Evolutionary conservation across 2,329 filamentous ascomycete species (phyloP).

Genomic region (Pseudohalonectria lignicola): DNA sequence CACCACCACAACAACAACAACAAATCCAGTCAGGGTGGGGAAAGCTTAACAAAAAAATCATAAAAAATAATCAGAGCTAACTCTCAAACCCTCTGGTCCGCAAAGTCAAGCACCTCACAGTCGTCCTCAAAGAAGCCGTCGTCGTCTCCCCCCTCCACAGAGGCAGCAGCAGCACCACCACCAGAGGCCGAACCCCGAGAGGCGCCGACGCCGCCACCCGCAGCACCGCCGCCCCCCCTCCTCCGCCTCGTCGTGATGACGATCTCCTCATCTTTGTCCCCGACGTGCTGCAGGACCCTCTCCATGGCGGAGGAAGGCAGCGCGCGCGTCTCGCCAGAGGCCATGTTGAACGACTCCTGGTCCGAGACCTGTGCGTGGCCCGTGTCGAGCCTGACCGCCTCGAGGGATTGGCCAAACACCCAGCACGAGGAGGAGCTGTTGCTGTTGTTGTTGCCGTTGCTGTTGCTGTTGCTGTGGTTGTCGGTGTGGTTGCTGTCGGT

Average conservation of each 20-base stretch:
- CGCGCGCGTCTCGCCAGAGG: slow-evolving; percentile 44
- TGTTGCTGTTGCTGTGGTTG: slow-evolving; percentile 4
- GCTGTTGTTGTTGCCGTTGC: slow-evolving; percentile 7
- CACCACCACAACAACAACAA: no score
- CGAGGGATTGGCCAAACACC: slow-evolving; percentile 50
- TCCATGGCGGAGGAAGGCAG: slow-evolving; percentile 55
- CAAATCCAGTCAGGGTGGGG: no score
- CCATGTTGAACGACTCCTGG: slow-evolving; percentile 36
- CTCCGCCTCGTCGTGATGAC: slow-evolving; percentile 72
- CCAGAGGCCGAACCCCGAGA: no score
- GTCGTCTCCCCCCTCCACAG: slow-evolving; percentile 38
- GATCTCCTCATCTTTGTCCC: slow-evolving; percentile 60
- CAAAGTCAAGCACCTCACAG: slow-evolving; percentile 84
- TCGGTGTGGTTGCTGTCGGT: slow-evolving; percentile 1
- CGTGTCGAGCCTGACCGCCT: slow-evolving; percentile 38
- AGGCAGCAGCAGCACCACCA: no score
- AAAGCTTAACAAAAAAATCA: no score
- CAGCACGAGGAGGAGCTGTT: no score
- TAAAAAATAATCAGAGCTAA: no score
- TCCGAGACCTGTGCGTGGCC: slow-evolving; percentile 34
- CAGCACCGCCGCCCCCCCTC: slow-evolving; percentile 39
- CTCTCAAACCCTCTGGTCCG: slow-evolving; percentile 52
- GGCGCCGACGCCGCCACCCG: slow-evolving; percentile 22
- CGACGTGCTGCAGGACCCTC: slow-evolving; percentile 43
- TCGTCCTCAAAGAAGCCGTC: slow-evolving; percentile 87